Evolutionary conservation across 2,329 filamentous ascomycete species (phyloP).

Genomic region (Ceratocystis cubensis): DNA sequence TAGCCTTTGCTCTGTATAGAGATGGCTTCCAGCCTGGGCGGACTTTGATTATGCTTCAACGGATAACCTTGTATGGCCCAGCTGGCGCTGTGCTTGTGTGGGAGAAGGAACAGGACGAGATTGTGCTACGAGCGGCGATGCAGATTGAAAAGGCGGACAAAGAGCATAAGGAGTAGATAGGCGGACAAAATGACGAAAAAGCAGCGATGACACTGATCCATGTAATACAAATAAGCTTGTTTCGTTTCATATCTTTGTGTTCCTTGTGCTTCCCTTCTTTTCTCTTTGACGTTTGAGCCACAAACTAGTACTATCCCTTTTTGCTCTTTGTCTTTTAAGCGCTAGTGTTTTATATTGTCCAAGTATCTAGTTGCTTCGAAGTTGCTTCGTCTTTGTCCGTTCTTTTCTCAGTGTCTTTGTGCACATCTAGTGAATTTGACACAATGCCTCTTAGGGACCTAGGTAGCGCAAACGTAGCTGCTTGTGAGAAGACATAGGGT

Average conservation of each 20-base stretch:
- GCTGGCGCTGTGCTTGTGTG: constrained; percentile 16
- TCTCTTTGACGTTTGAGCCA: background rate
- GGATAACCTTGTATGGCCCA: constrained; percentile 17
- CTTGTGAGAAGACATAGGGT: too few species aligned
- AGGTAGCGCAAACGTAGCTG: too few species aligned
- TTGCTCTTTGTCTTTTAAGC: background rate
- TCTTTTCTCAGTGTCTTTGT: background rate
- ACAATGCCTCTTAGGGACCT: too few species aligned
- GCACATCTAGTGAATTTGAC: too few species aligned
- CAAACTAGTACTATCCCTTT: too few species aligned
- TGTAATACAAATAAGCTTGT: background rate
- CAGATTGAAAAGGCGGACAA: constrained; percentile 18
- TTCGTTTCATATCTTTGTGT: background rate
- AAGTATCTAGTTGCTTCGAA: too few species aligned
- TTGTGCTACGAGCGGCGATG: constrained; percentile 15
- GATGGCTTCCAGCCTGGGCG: background rate
- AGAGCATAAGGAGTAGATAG: background rate
- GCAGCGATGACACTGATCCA: background rate
- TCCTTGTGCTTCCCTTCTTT: background rate
- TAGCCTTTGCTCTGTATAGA: constrained; percentile 12
- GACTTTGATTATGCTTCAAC: constrained; percentile 8
- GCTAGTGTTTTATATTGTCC: background rate
- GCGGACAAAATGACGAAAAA: background rate
- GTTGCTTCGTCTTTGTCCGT: background rate
- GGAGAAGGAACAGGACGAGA: constrained; percentile 16